Percentiles rank a stretch among this genome's conserved stretches.
phyloP scores from a whole-genome alignment of 1,284 basidiomycete genomes.

The Fistulina hepatica region DNA sequence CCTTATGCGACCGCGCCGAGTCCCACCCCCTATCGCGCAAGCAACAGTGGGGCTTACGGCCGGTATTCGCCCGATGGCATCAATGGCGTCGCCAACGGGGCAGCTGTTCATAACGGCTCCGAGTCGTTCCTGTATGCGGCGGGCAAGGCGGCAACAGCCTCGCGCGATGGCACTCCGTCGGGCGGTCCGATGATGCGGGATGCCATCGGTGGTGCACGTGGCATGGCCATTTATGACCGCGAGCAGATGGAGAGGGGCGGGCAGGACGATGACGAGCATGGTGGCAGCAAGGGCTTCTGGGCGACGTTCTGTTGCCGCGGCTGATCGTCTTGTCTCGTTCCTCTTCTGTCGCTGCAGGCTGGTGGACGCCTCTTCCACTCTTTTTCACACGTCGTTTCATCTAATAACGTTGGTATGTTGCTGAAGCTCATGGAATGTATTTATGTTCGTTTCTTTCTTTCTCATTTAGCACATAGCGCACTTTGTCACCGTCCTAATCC shows the following conservation, averaged over 20 bases:
- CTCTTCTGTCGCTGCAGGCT: too few relatives aligned
- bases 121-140: constrained; percentile 50
- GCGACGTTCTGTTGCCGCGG: constrained; percentile 40
- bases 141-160: constrained; percentile 35
- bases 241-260: constrained; percentile 40
- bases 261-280: constrained; percentile 39
- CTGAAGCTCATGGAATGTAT: too few relatives aligned
- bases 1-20: constrained; percentile 57
- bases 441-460: too few relatives aligned
- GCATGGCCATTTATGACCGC: constrained; percentile 47
- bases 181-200: constrained; percentile 27
- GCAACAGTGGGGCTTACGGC: constrained; percentile 34
- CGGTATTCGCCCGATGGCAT: constrained; percentile 34
- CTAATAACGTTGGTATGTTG: too few relatives aligned
- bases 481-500: too few relatives aligned
- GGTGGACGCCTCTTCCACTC: too few relatives aligned
- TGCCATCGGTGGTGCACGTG: constrained; percentile 29
- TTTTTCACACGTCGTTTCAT: too few relatives aligned
- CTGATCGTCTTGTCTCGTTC: too few relatives aligned
- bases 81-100: constrained; percentile 31
- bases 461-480: too few relatives aligned
- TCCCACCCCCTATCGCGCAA: constrained; percentile 40
- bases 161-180: constrained; percentile 36
- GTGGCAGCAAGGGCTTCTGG: constrained; percentile 37
- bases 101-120: too few relatives aligned